phyloP scores from a whole-genome alignment of 2,329 filamentous ascomycete genomes.

The Purpureocillium lavendulum region DNA sequence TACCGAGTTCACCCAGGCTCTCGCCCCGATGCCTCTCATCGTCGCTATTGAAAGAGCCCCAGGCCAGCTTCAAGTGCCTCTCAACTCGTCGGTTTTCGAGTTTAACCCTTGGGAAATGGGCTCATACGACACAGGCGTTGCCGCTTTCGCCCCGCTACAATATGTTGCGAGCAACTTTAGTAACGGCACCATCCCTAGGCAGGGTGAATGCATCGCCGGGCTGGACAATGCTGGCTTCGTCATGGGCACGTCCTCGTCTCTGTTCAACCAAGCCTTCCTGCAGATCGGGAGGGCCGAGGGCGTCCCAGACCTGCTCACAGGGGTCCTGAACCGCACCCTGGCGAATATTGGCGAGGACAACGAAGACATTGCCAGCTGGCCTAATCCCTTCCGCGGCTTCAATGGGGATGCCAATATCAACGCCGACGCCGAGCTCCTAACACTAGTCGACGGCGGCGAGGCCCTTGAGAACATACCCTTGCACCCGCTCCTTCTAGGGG shows the following conservation, averaged over 20 bases:
- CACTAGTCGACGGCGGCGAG: conserved; percentile 70
- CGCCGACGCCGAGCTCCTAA: conserved; percentile 45
- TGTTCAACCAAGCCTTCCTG: conserved; percentile 75
- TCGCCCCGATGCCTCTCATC: conserved; percentile 65
- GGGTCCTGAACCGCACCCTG: conserved; percentile 45
- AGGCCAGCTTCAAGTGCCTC: conserved; percentile 49
- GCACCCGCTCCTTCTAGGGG: conserved; percentile 66
- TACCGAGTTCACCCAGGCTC: conserved; percentile 51
- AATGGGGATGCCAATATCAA: conserved; percentile 51
- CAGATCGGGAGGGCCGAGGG: conserved; percentile 37
- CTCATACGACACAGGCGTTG: conserved; percentile 64
- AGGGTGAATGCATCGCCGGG: conserved; percentile 57
- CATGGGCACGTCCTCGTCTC: conserved; percentile 76
- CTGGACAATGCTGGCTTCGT: conserved; percentile 78
- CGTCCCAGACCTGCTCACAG: conserved; percentile 39
- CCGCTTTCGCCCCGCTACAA: conserved; percentile 60
- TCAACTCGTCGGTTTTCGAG: conserved; percentile 70
- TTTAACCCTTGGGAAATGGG: conserved; percentile 77
- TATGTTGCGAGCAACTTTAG: conserved; percentile 69
- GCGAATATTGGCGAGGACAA: conserved; percentile 44
- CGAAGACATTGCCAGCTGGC: conserved; percentile 67
- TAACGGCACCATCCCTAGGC: conserved; percentile 47
- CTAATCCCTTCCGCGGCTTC: conserved; percentile 69
- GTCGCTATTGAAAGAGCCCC: conserved; percentile 61
- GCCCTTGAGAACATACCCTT: conserved; percentile 74